Evolutionary conservation across 148 eudicot genomes (phyloP), one percentile per base, ranked within the genome.

Genomic region (Polygonum maritimum): DNA sequence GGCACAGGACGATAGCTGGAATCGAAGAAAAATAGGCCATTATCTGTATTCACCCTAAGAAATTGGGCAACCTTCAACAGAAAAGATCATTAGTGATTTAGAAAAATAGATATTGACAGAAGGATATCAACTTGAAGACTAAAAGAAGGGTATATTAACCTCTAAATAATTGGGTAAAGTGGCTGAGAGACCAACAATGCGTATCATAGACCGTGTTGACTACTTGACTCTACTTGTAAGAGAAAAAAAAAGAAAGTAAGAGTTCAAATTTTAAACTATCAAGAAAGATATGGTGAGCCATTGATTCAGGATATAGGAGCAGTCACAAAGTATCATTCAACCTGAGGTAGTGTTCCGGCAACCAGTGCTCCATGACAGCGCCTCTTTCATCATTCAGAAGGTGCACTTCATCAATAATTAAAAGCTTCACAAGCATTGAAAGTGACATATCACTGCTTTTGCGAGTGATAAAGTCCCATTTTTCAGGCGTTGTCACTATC

Each of bases 401-500:
- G 85, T 95, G 98, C 48, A 95, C 98, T 89, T 95, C 98, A 82
- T 95, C 98, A 83, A 95, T 95, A 71, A 95, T 92, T 74, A 95
- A 76, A 76, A 95, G 98, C 82, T 92, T 95, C 78, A 95, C 98
- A 7, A 95, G 91, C 98, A 87, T 88, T 54, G 98, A 90, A 75
- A 95, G 93, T 62, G 98, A 85, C 98, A 95, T 95, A 77, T 95
- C 98, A 51, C 96, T 95, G 84, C 98, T 95, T 87, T 95, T 95
- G 77, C 98, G 98, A 48, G 98, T 95, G 79, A 95, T 92, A 78
- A 95, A 97, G 67, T 95, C 98, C 98, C 98, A 95, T 82, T 95
- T 95, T 84, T 95, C 98, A 76, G 98, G 98, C 60, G 98, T 95
- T 48, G 98, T 95, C 81, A 95, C 97, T 81, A 95, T 95, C 97